A percentile compares a stretch with the other conserved stretches of the same genome.
Evolutionary conservation across 495 filamentous ascomycete species (phyloP).

Genomic region (Choiromyces venosus): DNA sequence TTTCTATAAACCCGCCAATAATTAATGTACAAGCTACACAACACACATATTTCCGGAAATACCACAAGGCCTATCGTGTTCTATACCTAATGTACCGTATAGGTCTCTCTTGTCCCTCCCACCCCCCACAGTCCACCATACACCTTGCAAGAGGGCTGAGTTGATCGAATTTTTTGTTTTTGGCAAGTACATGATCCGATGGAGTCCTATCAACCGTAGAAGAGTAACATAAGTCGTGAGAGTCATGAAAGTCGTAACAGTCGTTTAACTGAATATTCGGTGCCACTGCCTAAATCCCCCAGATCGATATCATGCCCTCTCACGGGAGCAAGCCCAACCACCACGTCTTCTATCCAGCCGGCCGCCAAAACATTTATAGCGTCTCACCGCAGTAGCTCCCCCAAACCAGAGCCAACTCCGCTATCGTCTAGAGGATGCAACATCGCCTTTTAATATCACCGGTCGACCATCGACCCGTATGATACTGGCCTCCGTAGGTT

Average conservation of each 20-base stretch:
- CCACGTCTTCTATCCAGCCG: not conserved
- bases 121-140: not conserved
- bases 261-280: not conserved
- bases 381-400: not conserved
- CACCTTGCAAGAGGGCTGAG: not conserved
- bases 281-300: not conserved
- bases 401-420: not conserved
- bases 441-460: not conserved
- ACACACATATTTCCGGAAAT: not conserved
- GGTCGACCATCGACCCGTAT: not conserved
- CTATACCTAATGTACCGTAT: not conserved
- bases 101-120: not conserved
- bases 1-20: constrained; percentile 1
- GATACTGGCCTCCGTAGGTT: not conserved
- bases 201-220: constrained; percentile 1
- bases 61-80: not conserved
- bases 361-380: not conserved
- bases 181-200: not conserved
- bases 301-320: not conserved
- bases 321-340: not conserved
- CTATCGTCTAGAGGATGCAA: not conserved
- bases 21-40: not conserved
- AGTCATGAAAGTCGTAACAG: not conserved
- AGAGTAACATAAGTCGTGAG: constrained; percentile 1
- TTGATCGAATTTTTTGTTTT: not conserved